Percentiles rank a stretch among this genome's conserved stretches.
Evolutionary conservation across 805 yeast genomes (phyloP).

Genomic region (Lipomyces yamanashiensis): DNA sequence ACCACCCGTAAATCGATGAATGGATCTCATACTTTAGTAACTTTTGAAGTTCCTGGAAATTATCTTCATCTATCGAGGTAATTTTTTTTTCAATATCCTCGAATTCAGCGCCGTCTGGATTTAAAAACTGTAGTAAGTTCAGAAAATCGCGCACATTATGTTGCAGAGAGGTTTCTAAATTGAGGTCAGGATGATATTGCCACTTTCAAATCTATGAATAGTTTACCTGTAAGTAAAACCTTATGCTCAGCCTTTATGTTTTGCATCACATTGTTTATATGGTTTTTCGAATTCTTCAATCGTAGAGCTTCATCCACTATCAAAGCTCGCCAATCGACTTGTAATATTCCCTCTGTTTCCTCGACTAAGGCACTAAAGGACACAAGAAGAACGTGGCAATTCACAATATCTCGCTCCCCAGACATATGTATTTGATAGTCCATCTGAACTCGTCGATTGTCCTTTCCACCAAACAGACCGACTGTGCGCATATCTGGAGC

Average conservation of each 20-base stretch:
- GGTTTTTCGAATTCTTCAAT: slow-evolving; percentile 60
- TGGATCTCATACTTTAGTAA: slow-evolving; percentile 46
- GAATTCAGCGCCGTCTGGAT: slow-evolving; percentile 82
- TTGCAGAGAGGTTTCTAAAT: slow-evolving; percentile 86
- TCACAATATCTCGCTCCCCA: slow-evolving; percentile 17
- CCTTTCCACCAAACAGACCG: slow-evolving; percentile 80
- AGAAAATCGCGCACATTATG: slow-evolving; percentile 86
- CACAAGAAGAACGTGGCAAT: slow-evolving; percentile 68
- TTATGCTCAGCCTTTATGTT: slow-evolving; percentile 69
- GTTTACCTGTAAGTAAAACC: slow-evolving; percentile 76
- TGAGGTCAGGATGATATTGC: no score
- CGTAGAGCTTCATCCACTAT: slow-evolving; percentile 96
- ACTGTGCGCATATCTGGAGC: slow-evolving; percentile 91
- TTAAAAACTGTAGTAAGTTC: slow-evolving; percentile 80
- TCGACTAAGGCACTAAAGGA: slow-evolving; percentile 80
- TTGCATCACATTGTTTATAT: slow-evolving; percentile 41
- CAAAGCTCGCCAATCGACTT: slow-evolving; percentile 71
- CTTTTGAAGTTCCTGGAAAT: slow-evolving; percentile 80
- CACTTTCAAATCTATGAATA: no score
- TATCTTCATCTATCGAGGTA: slow-evolving; percentile 81
- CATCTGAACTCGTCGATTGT: slow-evolving; percentile 54
- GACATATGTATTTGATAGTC: slow-evolving; percentile 35
- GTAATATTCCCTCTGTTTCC: slow-evolving; percentile 62
- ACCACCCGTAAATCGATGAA: slow-evolving; percentile 15
- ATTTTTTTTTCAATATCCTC: slow-evolving; percentile 85